phyloP scores from a whole-genome alignment of 1,139 yeast species.

The Geotrichum cucujoidarum region DNA sequence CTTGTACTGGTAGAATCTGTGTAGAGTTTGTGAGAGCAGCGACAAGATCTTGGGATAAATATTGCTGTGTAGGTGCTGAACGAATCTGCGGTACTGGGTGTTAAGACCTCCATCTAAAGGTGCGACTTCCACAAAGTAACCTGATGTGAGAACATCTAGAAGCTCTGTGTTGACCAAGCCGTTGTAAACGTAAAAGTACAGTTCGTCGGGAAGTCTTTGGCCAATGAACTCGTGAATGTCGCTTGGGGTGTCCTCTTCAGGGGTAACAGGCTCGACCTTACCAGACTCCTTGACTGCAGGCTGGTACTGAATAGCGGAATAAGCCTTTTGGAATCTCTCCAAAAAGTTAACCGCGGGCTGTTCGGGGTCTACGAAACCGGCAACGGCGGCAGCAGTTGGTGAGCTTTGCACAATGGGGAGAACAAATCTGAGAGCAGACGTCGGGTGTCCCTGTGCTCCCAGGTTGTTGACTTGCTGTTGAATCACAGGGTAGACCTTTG shows the following conservation, averaged over 20 bases:
- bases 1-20: conserved; percentile 82
- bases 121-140: conserved; percentile 57
- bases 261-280: conserved; percentile 52
- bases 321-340: conserved; percentile 47
- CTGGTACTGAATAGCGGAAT: conserved; percentile 50
- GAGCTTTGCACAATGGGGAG: conserved; percentile 6
- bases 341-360: conserved; percentile 29
- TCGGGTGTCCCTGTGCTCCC: conserved; percentile 34
- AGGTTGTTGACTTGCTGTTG: conserved; percentile 38
- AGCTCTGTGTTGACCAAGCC: conserved; percentile 68
- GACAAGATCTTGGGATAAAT: conserved; percentile 59
- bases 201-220: conserved; percentile 81
- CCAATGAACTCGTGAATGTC: conserved; percentile 82
- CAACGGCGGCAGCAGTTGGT: conserved; percentile 37
- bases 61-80: conserved; percentile 44
- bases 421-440: conserved; percentile 17
- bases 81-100: conserved; percentile 53
- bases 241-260: conserved; percentile 52
- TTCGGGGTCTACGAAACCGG: conserved; percentile 31
- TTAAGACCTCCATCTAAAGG: conserved; percentile 65
- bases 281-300: conserved; percentile 74
- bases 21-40: conserved; percentile 64
- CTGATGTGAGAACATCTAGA: conserved; percentile 64
- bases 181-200: conserved; percentile 71
- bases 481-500: conserved; percentile 52